phyloP scores from a whole-genome alignment of 768 basidiomycete genomes.

The Paxillus involutus region DNA sequence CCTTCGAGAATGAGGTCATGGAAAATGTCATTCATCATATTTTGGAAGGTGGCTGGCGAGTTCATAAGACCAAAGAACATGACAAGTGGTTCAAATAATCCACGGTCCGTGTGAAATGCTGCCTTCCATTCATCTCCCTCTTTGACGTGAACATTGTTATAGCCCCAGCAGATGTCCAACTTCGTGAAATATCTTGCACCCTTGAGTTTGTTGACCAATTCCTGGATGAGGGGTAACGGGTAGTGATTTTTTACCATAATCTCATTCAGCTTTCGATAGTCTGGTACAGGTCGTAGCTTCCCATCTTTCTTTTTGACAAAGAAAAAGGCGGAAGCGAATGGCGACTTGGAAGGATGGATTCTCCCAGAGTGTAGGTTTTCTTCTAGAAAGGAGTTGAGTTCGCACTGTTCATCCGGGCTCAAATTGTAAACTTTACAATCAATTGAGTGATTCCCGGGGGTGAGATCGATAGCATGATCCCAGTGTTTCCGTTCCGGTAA shows the following conservation, averaged over 20 bases:
- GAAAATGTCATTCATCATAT: slow-evolving; percentile 24
- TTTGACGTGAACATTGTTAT: slow-evolving; percentile 30
- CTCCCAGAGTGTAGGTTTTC: neutral
- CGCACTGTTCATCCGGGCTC: too few species aligned
- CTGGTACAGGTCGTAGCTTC: slow-evolving; percentile 27
- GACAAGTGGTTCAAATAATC: neutral
- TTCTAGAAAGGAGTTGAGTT: too few species aligned
- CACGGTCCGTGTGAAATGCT: slow-evolving; percentile 18
- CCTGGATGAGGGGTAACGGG: slow-evolving; percentile 21
- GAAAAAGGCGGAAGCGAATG: slow-evolving; percentile 19
- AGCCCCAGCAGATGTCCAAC: slow-evolving; percentile 32
- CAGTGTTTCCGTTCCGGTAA: too few species aligned
- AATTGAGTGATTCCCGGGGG: too few species aligned
- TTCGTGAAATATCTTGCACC: slow-evolving; percentile 24
- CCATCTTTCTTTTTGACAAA: slow-evolving; percentile 40
- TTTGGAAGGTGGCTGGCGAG: slow-evolving; percentile 22
- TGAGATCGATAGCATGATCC: too few species aligned
- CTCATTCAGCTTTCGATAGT: slow-evolving; percentile 32
- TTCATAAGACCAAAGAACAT: slow-evolving; percentile 6
- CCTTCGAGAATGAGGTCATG: slow-evolving; percentile 4
- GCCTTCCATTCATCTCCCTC: slow-evolving; percentile 33
- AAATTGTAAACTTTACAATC: too few species aligned
- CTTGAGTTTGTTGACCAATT: slow-evolving; percentile 24
- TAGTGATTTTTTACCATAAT: slow-evolving; percentile 27
- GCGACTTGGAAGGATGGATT: slow-evolving; percentile 21